Percentiles rank a stretch among this genome's conserved stretches.
These are phyloP conservation scores for Macrolepiota albuminosa DNA, from an alignment of 768 basidiomycete genomes.

Conservation along the genomic window DNA sequence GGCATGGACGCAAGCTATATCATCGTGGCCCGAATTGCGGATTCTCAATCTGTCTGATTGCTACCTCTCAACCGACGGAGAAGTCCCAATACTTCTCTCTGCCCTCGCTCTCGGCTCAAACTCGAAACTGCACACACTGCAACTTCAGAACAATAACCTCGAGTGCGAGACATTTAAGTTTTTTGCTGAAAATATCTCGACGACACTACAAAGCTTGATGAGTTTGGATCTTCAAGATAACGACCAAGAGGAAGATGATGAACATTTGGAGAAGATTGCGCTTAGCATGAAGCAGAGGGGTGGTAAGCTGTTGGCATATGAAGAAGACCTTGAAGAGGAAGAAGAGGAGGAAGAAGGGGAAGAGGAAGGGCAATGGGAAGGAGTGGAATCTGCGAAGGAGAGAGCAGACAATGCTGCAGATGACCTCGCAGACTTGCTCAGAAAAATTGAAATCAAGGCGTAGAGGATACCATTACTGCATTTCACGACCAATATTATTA, in stretches of 20 bases:
- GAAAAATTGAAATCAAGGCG: slow-evolving; percentile 51
- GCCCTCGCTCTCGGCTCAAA: slow-evolving; percentile 67
- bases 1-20: slow-evolving; percentile 61
- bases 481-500: not conserved
- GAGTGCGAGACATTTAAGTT: slow-evolving; percentile 63
- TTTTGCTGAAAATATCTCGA: slow-evolving; percentile 60
- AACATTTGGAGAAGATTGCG: slow-evolving; percentile 49
- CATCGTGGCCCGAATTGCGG: slow-evolving; percentile 64
- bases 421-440: slow-evolving; percentile 61
- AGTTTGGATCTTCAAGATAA: slow-evolving; percentile 88
- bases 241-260: slow-evolving; percentile 77
- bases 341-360: slow-evolving; percentile 55
- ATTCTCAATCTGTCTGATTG: slow-evolving; percentile 93
- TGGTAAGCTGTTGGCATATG: slow-evolving; percentile 60
- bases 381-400: slow-evolving; percentile 21
- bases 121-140: slow-evolving; percentile 67
- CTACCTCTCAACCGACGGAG: slow-evolving; percentile 77
- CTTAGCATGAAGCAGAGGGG: slow-evolving; percentile 57
- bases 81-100: slow-evolving; percentile 60
- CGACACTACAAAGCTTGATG: slow-evolving; percentile 54
- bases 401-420: slow-evolving; percentile 35
- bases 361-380: slow-evolving; percentile 19
- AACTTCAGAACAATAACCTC: slow-evolving; percentile 91
- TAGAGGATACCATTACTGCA: slow-evolving; percentile 1
- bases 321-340: slow-evolving; percentile 83